Evolutionary conservation across 2,329 filamentous ascomycete species (phyloP).

Genomic region (Gliomastix tumulicola): DNA sequence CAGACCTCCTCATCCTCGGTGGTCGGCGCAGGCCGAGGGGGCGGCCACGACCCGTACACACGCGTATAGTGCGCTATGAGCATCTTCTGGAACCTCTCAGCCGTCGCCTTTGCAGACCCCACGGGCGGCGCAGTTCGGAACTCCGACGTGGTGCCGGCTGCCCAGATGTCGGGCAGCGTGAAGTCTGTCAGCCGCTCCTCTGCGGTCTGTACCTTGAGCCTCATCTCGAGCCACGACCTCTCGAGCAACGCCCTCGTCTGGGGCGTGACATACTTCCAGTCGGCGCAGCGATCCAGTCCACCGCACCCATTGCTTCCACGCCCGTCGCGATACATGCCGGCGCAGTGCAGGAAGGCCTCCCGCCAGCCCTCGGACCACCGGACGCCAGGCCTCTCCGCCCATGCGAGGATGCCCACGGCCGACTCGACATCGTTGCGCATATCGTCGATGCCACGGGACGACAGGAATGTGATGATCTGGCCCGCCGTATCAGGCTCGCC

Average conservation of each 20-base stretch:
- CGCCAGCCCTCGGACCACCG: conserved; percentile 61
- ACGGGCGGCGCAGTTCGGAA: conserved; percentile 14
- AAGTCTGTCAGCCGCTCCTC: conserved; percentile 56
- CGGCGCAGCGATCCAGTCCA: conserved; percentile 44
- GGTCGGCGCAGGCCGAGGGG: conserved; percentile 18
- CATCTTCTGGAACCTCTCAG: conserved; percentile 55
- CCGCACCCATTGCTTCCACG: too few relatives aligned
- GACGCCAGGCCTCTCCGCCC: conserved; percentile 56
- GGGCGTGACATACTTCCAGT: conserved; percentile 52
- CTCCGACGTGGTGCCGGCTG: conserved; percentile 7
- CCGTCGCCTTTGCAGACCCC: conserved; percentile 42
- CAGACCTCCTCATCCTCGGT: conserved; percentile 41
- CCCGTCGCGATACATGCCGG: conserved; percentile 50
- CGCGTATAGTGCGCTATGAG: conserved; percentile 49
- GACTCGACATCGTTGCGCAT: conserved; percentile 52
- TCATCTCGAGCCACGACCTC: conserved; percentile 52
- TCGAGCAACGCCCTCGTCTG: conserved; percentile 59
- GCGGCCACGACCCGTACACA: conserved; percentile 57
- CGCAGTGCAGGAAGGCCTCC: conserved; percentile 60
- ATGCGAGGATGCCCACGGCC: conserved; percentile 56
- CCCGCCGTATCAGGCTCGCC: conserved; percentile 45
- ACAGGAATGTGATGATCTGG: conserved; percentile 55
- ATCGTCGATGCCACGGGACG: conserved; percentile 54
- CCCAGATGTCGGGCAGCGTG: conserved; percentile 57
- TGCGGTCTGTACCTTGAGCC: conserved; percentile 54